Evolutionary conservation across 139 green algal species (phyloP).

Genomic region (Astrephomene gubernaculifera): DNA sequence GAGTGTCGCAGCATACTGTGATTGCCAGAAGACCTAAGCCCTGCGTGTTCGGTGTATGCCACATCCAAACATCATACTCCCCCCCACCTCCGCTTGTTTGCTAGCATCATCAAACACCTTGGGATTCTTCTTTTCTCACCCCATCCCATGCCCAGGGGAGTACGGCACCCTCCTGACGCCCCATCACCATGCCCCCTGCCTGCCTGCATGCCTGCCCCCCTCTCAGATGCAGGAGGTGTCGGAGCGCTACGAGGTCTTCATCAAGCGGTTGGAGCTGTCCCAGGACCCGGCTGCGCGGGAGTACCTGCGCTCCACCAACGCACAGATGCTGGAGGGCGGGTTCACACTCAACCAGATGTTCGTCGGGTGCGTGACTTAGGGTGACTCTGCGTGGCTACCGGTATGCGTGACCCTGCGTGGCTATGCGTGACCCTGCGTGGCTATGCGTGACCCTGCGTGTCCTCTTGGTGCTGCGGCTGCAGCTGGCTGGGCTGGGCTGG

Average conservation of each 20-base stretch:
- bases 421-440: not conserved
- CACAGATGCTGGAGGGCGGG: constrained; percentile 59
- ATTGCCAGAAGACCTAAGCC: too few species aligned
- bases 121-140: not conserved
- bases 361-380: not conserved
- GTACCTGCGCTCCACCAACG: constrained; percentile 61
- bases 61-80: not conserved
- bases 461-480: not conserved
- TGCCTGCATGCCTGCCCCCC: not conserved
- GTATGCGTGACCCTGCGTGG: not conserved
- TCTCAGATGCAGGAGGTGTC: constrained; percentile 45
- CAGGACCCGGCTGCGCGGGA: constrained; percentile 51
- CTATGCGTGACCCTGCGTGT: not conserved
- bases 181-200: not conserved
- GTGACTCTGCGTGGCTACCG: not conserved
- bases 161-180: not conserved
- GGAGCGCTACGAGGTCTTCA: constrained; percentile 60
- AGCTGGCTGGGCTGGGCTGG: not conserved
- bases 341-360: constrained; percentile 21
- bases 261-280: constrained; percentile 67
- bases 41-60: not conserved
- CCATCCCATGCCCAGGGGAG: not conserved
- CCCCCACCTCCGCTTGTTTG: not conserved
- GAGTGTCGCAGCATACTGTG: too few species aligned
- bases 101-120: not conserved